A percentile compares a stretch with the other conserved stretches of the same genome.
phyloP scores from a whole-genome alignment of 2,329 filamentous ascomycete species.

The Berkeleyomyces basicola region DNA sequence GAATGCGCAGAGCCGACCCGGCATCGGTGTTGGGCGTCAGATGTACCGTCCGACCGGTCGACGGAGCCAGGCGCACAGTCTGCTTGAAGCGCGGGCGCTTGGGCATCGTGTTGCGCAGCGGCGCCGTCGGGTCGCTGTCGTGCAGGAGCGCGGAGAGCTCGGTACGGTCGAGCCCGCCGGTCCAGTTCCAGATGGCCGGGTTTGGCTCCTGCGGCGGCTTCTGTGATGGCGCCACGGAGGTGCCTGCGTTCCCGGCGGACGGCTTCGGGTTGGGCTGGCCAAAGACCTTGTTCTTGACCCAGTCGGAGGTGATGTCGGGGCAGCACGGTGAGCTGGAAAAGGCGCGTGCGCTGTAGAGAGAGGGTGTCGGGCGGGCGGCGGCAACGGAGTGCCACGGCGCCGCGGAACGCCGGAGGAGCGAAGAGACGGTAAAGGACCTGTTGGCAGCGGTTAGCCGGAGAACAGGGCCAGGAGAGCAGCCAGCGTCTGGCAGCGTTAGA shows the following conservation, averaged over 20 bases:
- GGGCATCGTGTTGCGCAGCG: conserved; percentile 12
- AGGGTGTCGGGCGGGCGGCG: not conserved
- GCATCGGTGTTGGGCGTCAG: conserved; percentile 29
- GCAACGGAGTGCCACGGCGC: not conserved
- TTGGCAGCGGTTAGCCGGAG: not conserved
- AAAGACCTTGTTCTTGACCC: conserved; percentile 9
- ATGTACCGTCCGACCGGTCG: conserved; percentile 28
- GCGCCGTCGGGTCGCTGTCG: not conserved
- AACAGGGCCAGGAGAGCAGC: not conserved
- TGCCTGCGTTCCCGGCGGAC: not conserved
- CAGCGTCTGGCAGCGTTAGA: not conserved
- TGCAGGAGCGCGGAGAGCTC: conserved; percentile 17
- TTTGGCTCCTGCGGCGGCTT: conserved; percentile 5
- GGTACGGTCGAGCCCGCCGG: conserved; percentile 20
- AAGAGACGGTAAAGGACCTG: conserved; percentile 6
- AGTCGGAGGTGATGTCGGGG: not conserved
- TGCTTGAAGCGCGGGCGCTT: conserved; percentile 11
- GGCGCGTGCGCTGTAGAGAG: not conserved
- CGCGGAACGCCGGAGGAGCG: conserved; percentile 5
- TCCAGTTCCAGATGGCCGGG: conserved; percentile 10
- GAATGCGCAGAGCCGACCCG: conserved; percentile 27
- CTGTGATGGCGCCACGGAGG: not conserved
- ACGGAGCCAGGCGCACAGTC: conserved; percentile 25
- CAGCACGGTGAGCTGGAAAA: conserved; percentile 6
- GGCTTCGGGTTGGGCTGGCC: conserved; percentile 4